phyloP scores from a whole-genome alignment of 2,329 filamentous ascomycete species.

The Beauveria asiatica region DNA sequence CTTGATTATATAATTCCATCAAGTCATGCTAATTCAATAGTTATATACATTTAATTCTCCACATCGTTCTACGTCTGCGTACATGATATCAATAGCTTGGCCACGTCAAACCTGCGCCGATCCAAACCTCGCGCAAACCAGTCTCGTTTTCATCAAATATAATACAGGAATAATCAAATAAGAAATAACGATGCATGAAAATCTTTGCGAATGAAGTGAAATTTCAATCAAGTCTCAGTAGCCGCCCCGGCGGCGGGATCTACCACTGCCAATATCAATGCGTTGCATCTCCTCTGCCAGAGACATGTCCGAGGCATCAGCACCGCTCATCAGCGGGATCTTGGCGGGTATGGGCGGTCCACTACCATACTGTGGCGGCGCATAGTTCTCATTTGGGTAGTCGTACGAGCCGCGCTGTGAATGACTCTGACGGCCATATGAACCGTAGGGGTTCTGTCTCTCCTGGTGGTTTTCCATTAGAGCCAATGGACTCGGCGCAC shows the following conservation, averaged over 20 bases:
- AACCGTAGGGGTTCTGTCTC: slow-evolving; percentile 27
- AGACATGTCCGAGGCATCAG: slow-evolving; percentile 41
- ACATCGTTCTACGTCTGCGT: neutral
- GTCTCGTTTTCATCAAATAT: slow-evolving; percentile 9
- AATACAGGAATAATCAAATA: slow-evolving; percentile 9
- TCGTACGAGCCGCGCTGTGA: slow-evolving; percentile 44
- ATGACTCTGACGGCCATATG: slow-evolving; percentile 20
- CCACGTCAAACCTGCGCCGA: neutral
- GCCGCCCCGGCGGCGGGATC: slow-evolving; percentile 43
- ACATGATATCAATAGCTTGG: neutral
- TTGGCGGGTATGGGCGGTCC: slow-evolving; percentile 62
- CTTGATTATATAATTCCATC: neutral
- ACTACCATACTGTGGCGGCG: slow-evolving; percentile 28
- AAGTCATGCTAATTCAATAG: neutral
- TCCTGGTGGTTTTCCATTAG: slow-evolving; percentile 45
- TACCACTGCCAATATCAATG: slow-evolving; percentile 56
- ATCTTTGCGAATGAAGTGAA: neutral
- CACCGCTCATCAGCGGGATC: slow-evolving; percentile 49
- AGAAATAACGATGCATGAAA: neutral
- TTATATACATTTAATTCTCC: neutral
- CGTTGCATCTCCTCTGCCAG: slow-evolving; percentile 63
- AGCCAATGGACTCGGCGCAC: slow-evolving; percentile 40
- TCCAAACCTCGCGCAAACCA: neutral
- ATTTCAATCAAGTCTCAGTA: slow-evolving; percentile 21
- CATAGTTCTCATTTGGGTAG: slow-evolving; percentile 44